A percentile compares a stretch with the other conserved stretches of the same genome.
phyloP scores from a whole-genome alignment of 257 asterid species.

The Asclepias syriaca region DNA sequence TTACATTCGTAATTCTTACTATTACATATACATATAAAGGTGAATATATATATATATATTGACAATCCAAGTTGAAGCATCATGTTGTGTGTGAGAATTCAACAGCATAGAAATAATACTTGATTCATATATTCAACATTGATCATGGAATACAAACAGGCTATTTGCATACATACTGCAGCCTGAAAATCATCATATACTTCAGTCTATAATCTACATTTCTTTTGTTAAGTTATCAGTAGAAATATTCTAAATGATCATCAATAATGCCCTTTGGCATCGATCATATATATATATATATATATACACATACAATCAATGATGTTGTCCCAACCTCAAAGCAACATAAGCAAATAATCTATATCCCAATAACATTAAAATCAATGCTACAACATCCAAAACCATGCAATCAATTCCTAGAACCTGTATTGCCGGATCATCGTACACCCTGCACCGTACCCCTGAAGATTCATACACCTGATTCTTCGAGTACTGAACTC shows the following conservation, averaged over 20 bases:
- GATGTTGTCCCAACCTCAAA: slow-evolving; percentile 50
- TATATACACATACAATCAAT: slow-evolving; percentile 18
- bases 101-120: neutral
- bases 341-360: slow-evolving; percentile 78
- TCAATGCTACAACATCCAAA: slow-evolving; percentile 55
- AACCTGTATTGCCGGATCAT: slow-evolving; percentile 56
- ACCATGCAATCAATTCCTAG: slow-evolving; percentile 50
- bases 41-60: too few species aligned
- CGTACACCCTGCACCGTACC: slow-evolving; percentile 43
- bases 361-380: slow-evolving; percentile 65
- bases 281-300: neutral
- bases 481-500: slow-evolving; percentile 51
- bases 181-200: neutral
- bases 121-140: neutral
- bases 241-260: neutral
- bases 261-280: slow-evolving; percentile 6
- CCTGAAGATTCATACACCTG: slow-evolving; percentile 49
- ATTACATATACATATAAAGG: too few species aligned
- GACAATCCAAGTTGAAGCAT: too few species aligned
- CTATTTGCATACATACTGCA: neutral
- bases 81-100: neutral
- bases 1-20: too few species aligned
- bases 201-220: slow-evolving; percentile 3
- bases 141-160: neutral
- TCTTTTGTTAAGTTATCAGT: neutral